These are phyloP conservation scores for Solanum piurae DNA, from an alignment of 257 asterid species.

Conservation along the genomic window DNA sequence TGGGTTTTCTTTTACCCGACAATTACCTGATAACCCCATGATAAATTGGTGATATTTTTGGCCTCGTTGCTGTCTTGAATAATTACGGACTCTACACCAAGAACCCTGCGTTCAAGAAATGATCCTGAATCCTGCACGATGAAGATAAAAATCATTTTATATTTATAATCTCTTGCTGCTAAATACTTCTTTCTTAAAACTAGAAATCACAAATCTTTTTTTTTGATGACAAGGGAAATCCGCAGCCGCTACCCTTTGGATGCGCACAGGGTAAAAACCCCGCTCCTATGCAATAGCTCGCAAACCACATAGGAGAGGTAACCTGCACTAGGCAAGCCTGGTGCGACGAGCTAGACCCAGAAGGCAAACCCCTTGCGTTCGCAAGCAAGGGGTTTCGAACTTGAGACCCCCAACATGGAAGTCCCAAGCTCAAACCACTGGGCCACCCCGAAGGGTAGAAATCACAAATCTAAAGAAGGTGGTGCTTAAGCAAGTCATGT, in stretches of 20 bases:
- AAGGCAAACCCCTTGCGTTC: too few relatives aligned
- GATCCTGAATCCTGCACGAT: slow-evolving; percentile 70
- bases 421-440: too few relatives aligned
- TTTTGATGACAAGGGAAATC: too few relatives aligned
- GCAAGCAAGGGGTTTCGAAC: too few relatives aligned
- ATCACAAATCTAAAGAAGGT: not conserved
- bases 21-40: slow-evolving; percentile 74
- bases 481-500: not conserved
- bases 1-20: not conserved
- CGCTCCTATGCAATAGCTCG: too few relatives aligned
- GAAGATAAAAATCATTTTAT: not conserved
- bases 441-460: not conserved
- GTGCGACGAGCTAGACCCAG: too few relatives aligned
- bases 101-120: slow-evolving; percentile 45
- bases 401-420: too few relatives aligned
- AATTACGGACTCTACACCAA: slow-evolving; percentile 38
- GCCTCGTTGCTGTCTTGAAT: slow-evolving; percentile 17
- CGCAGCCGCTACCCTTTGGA: too few relatives aligned
- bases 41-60: slow-evolving; percentile 20
- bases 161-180: not conserved
- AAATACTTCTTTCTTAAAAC: not conserved
- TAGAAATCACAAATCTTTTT: not conserved
- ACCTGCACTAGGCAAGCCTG: too few relatives aligned
- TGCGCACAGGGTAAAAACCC: too few relatives aligned
- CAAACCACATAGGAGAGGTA: too few relatives aligned